Conservation (phyloP, 2,329 filamentous ascomycete species). For the Ophiostoma piceae region DNA sequence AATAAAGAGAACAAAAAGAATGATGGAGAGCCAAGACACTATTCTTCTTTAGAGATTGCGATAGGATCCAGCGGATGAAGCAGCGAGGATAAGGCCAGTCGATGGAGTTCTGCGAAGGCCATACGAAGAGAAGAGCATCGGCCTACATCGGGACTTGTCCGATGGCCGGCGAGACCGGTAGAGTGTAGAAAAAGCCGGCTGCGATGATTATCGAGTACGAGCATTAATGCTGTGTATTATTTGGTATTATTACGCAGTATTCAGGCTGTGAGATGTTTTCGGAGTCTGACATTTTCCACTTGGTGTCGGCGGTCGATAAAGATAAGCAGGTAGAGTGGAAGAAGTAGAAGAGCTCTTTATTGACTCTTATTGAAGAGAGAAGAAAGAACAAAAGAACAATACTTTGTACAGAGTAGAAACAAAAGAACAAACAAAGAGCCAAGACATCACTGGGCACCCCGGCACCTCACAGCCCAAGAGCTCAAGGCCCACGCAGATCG, state of each 20-base stretch:
- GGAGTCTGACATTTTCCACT: background rate
- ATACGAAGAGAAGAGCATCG: too few relatives aligned
- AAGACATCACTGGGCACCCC: background rate
- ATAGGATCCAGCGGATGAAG: background rate
- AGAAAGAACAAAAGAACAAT: background rate
- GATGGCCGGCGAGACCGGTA: background rate
- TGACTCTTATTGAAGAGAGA: background rate
- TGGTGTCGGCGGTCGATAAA: background rate
- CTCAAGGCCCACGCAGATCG: background rate
- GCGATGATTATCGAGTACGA: background rate
- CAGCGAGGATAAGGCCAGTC: background rate
- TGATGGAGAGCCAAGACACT: background rate
- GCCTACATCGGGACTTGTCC: conserved; percentile 1
- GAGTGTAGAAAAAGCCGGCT: background rate
- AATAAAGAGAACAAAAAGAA: too few relatives aligned
- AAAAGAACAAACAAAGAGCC: background rate
- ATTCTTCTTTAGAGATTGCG: background rate
- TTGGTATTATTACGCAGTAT: background rate
- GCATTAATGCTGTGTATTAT: background rate
- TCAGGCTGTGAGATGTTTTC: background rate
- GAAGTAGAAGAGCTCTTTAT: background rate
- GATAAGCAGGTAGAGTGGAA: background rate
- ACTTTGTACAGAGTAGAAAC: background rate
- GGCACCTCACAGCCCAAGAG: background rate
- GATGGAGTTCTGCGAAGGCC: too few relatives aligned